Evolutionary conservation across 2,329 filamentous ascomycete genomes (phyloP).

Genomic region (Aspergillaceae sp.): DNA sequence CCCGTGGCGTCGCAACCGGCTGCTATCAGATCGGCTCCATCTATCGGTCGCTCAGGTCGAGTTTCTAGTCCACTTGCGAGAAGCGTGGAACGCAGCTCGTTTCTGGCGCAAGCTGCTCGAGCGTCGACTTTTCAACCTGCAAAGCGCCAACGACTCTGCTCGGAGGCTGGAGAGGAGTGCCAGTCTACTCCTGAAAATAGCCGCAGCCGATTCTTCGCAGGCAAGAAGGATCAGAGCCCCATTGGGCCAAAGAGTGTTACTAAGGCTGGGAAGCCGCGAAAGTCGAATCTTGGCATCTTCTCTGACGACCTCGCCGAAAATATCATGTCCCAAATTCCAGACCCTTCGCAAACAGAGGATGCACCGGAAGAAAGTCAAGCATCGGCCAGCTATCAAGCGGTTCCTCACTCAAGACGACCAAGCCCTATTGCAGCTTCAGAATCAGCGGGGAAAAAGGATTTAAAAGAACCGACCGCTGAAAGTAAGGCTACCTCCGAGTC

Average conservation of each 20-base stretch:
- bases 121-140: slow-evolving; percentile 38
- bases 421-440: background rate
- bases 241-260: slow-evolving; percentile 26
- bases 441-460: background rate
- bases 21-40: slow-evolving; percentile 25
- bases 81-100: slow-evolving; percentile 32
- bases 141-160: slow-evolving; percentile 46
- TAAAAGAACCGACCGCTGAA: background rate
- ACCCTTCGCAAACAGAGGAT: slow-evolving; percentile 13
- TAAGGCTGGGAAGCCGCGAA: slow-evolving; percentile 33
- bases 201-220: slow-evolving; percentile 43
- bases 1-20: slow-evolving; percentile 36
- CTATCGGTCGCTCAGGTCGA: slow-evolving; percentile 16
- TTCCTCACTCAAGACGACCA: background rate
- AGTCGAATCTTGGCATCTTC: slow-evolving; percentile 41
- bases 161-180: slow-evolving; percentile 33
- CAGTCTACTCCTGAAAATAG: slow-evolving; percentile 23
- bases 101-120: slow-evolving; percentile 29
- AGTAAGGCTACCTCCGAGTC: background rate
- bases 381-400: background rate
- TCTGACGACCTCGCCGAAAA: slow-evolving; percentile 47
- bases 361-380: background rate
- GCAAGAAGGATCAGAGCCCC: slow-evolving; percentile 30
- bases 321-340: slow-evolving; percentile 39
- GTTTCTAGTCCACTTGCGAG: slow-evolving; percentile 37